Conservation (phyloP, 116 monocot genomes). For the Cymodocea nodosa region DNA sequence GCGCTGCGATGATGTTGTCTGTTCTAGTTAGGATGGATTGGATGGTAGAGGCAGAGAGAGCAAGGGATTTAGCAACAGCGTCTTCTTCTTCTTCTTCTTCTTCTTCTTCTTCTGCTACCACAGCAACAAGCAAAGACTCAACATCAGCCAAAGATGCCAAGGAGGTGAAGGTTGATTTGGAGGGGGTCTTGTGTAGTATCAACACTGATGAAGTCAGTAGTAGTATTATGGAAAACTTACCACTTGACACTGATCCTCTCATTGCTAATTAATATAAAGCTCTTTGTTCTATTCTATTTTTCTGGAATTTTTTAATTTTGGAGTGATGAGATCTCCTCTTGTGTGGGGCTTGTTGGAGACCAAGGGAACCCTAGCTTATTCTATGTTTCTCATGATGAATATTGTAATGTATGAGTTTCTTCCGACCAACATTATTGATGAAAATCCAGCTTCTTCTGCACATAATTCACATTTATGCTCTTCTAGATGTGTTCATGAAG, state of each 20-base stretch:
- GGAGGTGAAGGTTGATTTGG: constrained; percentile 9
- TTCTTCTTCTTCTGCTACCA: too few species aligned
- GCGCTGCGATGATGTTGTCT: constrained; percentile 38
- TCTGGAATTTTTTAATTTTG: background rate
- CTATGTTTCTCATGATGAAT: too few species aligned
- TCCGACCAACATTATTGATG: too few species aligned
- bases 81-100: too few species aligned
- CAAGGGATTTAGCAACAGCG: constrained; percentile 25
- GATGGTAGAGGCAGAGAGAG: constrained; percentile 40
- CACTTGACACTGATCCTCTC: constrained; percentile 21
- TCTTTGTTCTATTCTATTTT: background rate
- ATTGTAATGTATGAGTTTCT: too few species aligned
- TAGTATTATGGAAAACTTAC: background rate
- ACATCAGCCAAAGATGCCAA: background rate
- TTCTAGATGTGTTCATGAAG: too few species aligned
- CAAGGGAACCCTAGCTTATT: background rate
- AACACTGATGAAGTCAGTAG: background rate
- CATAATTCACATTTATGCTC: too few species aligned
- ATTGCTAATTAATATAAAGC: constrained; percentile 2
- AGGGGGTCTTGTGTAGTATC: constrained; percentile 15
- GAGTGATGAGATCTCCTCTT: background rate
- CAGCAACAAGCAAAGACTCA: background rate
- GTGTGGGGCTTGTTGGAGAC: background rate
- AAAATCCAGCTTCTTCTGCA: too few species aligned
- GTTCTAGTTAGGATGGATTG: constrained; percentile 49